phyloP scores from a whole-genome alignment of 192 early-diverging fungal species.

The Geosiphon pyriformis region DNA sequence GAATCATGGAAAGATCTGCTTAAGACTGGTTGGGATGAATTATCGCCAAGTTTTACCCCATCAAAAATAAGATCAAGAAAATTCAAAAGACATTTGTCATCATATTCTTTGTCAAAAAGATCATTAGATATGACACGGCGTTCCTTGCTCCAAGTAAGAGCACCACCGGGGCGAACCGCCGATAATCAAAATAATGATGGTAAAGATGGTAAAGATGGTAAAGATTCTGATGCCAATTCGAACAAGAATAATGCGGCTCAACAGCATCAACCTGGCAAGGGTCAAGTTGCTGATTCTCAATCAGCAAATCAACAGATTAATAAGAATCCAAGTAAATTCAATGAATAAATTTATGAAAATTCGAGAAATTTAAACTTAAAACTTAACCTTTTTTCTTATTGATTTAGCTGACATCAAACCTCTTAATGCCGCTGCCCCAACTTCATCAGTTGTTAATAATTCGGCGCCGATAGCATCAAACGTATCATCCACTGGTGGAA shows the following conservation, averaged over 20 bases:
- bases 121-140: no score
- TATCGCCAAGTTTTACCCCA: no score
- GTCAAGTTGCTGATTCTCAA: no score
- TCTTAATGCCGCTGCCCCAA: no score
- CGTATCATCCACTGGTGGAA: no score
- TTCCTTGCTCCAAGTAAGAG: constrained; percentile 4
- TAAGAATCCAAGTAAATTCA: no score
- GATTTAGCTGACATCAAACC: no score
- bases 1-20: not conserved
- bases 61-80: not conserved
- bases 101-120: no score
- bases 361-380: no score
- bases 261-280: not conserved
- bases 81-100: not conserved
- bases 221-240: not conserved
- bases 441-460: not conserved
- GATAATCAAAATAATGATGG: not conserved
- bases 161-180: not conserved
- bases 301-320: no score
- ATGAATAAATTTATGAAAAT: no score
- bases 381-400: no score
- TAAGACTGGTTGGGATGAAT: not conserved
- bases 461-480: not conserved
- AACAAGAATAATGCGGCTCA: not conserved
- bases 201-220: not conserved